Evolutionary conservation across 1,284 basidiomycete genomes (phyloP), one percentile per base, ranked within the genome.

Genomic region (Cutaneotrichosporon dermatis): DNA sequence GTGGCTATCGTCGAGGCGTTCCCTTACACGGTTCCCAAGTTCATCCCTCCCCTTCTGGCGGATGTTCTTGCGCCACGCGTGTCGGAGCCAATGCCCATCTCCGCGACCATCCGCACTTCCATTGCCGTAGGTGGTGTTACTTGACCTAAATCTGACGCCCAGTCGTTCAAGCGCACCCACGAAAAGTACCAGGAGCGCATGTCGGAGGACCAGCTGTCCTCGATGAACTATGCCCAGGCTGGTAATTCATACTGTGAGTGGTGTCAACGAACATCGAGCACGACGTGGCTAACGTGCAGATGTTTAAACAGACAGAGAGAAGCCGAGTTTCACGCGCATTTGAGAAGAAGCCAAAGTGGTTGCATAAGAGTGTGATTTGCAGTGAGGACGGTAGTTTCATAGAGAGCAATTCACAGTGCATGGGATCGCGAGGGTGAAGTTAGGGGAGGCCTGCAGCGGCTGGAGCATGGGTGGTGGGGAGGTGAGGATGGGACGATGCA

Each of bases 61-160:
- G 75, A 74, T 60, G 69, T 69, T 37, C 71, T 72, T 37, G 76
- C 72, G 48, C 70, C 70, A 69, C 90, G 96, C 75, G 87, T 89
- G 2, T 89, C 92, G 5, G 92, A 94, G 73, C 93, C 94, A 25
- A 87, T 88, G 49, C 94, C 94, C 16, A 90, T 98, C 70, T 90
- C 89, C 33, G 91, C 89, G 4, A 91, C 92, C 6, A 92, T 95
- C 69, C 84, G 90, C 54, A 87, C 88, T 69, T 90, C 87, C 76
- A 92, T 92, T 52, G 90, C 89, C 58, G 70, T 66, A 55, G 59
- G 64, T 55, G 41, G 51, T 36, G 33, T 55, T 64, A 34, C 87
- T 86, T 88, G 79, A 65, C n/a, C n/a, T 44, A 61, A 41, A 58
- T 13, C 67, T 51, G 37, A 51, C 65, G 3, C 55, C 58, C 49